Conservation (phyloP, 169 alveolate species). For the Cryptosporidium felis region DNA sequence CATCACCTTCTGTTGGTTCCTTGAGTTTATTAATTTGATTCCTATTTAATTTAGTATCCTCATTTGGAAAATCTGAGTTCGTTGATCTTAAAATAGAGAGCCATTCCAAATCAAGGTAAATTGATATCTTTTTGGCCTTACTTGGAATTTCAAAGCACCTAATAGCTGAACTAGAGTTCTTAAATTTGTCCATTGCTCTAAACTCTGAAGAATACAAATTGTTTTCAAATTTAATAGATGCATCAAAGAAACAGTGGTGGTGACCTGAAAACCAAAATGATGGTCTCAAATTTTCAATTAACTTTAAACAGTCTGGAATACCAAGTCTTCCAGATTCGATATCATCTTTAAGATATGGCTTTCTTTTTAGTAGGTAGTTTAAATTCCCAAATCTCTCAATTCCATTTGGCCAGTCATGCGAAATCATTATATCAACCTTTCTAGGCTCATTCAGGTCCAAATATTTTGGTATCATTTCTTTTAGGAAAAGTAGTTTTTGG, state of each 20-base stretch:
- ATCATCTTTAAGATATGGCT: constrained; percentile 80
- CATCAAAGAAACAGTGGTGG: constrained; percentile 81
- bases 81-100: constrained; percentile 40
- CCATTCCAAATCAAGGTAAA: constrained; percentile 59
- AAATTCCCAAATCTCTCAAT: constrained; percentile 85
- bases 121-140: background rate
- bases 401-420: constrained; percentile 97
- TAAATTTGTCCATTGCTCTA: constrained; percentile 67
- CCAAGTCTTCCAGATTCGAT: constrained; percentile 75
- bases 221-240: constrained; percentile 53
- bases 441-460: background rate
- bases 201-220: constrained; percentile 23
- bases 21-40: background rate
- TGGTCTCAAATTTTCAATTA: constrained; percentile 76
- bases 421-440: constrained; percentile 87
- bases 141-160: constrained; percentile 35
- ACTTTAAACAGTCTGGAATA: constrained; percentile 53
- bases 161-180: constrained; percentile 2
- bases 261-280: constrained; percentile 83
- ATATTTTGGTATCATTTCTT: constrained; percentile 65
- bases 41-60: background rate
- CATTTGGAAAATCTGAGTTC: constrained; percentile 21
- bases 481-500: constrained; percentile 80
- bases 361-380: constrained; percentile 79
- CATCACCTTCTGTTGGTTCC: background rate